Percentiles rank a stretch among this genome's conserved stretches.
Conservation (phyloP, 768 basidiomycete genomes). For the Pleurotus tuber-regium region DNA sequence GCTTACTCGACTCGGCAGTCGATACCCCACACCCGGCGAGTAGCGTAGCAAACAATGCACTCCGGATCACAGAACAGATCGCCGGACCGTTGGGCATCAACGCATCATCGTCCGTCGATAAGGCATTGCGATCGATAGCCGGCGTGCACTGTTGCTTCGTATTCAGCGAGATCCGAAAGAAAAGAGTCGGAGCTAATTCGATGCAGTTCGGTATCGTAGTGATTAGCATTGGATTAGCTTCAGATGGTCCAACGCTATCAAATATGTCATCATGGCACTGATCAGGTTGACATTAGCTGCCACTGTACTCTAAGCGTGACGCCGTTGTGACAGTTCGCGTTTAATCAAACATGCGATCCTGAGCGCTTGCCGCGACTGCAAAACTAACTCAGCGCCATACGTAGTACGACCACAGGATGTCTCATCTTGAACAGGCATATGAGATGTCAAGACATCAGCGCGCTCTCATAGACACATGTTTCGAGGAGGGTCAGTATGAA, state of each 20-base stretch:
- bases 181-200: neutral
- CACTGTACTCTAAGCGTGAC: too few species aligned
- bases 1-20: too few species aligned
- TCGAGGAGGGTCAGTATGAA: constrained; percentile 78
- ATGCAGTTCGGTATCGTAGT: neutral
- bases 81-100: too few species aligned
- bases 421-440: constrained; percentile 25
- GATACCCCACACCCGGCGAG: too few species aligned
- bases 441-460: constrained; percentile 49
- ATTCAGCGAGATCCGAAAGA: neutral
- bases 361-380: too few species aligned
- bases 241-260: constrained; percentile 7
- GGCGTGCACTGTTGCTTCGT: too few species aligned
- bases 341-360: neutral
- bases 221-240: neutral
- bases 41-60: too few species aligned
- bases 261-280: neutral
- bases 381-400: too few species aligned
- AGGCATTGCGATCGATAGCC: too few species aligned
- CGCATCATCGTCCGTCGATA: too few species aligned
- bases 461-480: constrained; percentile 64
- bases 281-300: neutral
- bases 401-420: neutral
- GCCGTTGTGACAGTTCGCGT: constrained; percentile 5
- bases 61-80: too few species aligned